Evolutionary conservation across 495 filamentous ascomycete species (phyloP), one percentile per base, ranked within the genome.

Genomic region (Neurospora pannonica): DNA sequence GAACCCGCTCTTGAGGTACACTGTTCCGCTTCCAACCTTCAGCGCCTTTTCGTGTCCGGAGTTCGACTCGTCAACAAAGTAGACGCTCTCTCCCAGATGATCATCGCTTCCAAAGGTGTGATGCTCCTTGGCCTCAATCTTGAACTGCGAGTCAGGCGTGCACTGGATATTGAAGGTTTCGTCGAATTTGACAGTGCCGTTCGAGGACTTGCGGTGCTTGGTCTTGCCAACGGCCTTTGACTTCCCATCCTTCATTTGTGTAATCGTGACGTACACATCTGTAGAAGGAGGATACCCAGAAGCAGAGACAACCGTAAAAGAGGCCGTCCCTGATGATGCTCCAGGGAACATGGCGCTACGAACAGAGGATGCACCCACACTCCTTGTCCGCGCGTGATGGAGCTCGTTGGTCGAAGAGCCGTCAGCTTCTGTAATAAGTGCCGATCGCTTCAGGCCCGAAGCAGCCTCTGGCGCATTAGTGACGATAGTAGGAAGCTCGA

Each of bases 51-150:
- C 94, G 46, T 88, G 86, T 24, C 90, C 90, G 3, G 85, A 83
- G 19, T 90, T 90, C 73, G 91, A 90, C 78, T 99, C 95, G 72
- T 93, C 93, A 17, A 99, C 90, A 78, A 97, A 95, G 85, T 97
- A 97, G n/a, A 91, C 76, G 0, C 86, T 88, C 77, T 98, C 94
- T 60, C 96, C 96, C 11, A 98, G 85, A 38, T 89, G 86, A 62
- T 92, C 89, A 77, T 97, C 95, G 46, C 88, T 91, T 46, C 92
- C 90, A 77, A 98, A 94, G 5, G 91, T 92, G 75, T 92, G 88
- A 79, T 97, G 92, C 78, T 93, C 90, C 74, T 93, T 92, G 70
- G 94, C 96, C 72, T 91, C 87, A 70, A 99, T 79, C 81, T 92
- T 90, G 85, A 97, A 98, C 80, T 93, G 90, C 48, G 93, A 88